Evolutionary conservation across 1,284 basidiomycete genomes (phyloP).

Genomic region (Wallemia ichthyophaga): DNA sequence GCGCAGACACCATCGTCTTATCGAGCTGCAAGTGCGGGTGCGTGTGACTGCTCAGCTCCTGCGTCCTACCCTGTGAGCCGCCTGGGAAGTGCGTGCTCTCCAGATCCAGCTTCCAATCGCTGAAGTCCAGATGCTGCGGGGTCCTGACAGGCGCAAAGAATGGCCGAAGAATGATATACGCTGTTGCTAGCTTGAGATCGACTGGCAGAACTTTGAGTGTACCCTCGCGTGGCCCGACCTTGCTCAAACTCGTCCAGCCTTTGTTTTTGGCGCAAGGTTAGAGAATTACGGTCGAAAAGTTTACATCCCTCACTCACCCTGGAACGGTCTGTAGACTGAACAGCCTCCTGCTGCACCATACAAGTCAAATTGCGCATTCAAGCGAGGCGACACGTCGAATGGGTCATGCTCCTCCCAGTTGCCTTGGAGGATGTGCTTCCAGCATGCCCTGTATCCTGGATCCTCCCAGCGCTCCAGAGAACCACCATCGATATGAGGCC

Average conservation of each 20-base stretch:
- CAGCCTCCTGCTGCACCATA: conserved; percentile 32
- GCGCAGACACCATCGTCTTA: conserved; percentile 39
- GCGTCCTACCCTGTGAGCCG: conserved; percentile 13
- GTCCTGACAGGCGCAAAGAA: conserved; percentile 27
- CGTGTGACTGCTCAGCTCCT: conserved; percentile 28
- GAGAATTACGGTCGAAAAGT: too few relatives aligned
- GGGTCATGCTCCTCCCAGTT: conserved; percentile 30
- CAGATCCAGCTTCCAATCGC: conserved; percentile 33
- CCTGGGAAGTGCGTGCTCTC: conserved; percentile 31
- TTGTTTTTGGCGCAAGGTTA: conserved; percentile 8
- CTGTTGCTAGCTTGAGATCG: conserved; percentile 31
- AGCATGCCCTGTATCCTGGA: conserved; percentile 26
- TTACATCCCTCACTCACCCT: conserved; percentile 20
- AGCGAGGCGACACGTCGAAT: conserved; percentile 24
- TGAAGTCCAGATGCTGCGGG: conserved; percentile 19
- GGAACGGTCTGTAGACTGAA: conserved; percentile 43
- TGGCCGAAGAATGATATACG: conserved; percentile 41
- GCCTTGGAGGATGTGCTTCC: conserved; percentile 26
- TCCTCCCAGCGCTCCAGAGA: conserved; percentile 54
- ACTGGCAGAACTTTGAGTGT: conserved; percentile 49
- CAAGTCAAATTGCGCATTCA: conserved; percentile 27
- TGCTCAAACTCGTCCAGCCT: conserved; percentile 29
- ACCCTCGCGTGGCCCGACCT: conserved; percentile 32
- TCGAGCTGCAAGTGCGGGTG: conserved; percentile 40
- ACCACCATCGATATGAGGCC: conserved; percentile 48